Conservation (phyloP, 2,329 filamentous ascomycete species). For the Exophiala alcalophila region DNA sequence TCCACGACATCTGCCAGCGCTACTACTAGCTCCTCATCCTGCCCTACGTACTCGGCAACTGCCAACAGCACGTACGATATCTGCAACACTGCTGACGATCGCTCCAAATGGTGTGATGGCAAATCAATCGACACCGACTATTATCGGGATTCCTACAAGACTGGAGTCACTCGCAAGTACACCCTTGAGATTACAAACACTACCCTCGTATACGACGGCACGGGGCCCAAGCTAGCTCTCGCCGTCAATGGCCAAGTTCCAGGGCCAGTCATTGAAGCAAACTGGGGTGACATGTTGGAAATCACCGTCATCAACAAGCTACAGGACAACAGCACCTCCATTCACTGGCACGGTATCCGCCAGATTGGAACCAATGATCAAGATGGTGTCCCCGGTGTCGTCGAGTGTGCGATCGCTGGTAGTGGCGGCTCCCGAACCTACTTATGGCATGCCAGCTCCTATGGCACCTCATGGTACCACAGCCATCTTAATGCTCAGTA, state of each 20-base stretch:
- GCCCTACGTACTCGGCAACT: slow-evolving; percentile 13
- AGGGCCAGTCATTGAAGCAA: slow-evolving; percentile 63
- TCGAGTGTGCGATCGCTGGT: slow-evolving; percentile 50
- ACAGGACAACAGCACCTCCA: slow-evolving; percentile 56
- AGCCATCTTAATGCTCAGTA: slow-evolving; percentile 51
- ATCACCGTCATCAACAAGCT: slow-evolving; percentile 56
- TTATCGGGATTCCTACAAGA: slow-evolving; percentile 19
- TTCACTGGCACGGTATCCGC: slow-evolving; percentile 51
- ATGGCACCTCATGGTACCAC: slow-evolving; percentile 60
- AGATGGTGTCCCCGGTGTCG: slow-evolving; percentile 57
- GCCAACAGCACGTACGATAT: slow-evolving; percentile 18
- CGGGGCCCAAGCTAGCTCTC: slow-evolving; percentile 52
- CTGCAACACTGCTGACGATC: slow-evolving; percentile 23
- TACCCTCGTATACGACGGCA: slow-evolving; percentile 25
- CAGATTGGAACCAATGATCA: slow-evolving; percentile 53
- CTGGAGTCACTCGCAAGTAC: slow-evolving; percentile 23
- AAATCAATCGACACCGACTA: slow-evolving; percentile 21
- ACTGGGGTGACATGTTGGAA: slow-evolving; percentile 58
- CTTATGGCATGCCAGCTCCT: slow-evolving; percentile 53
- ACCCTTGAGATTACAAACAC: slow-evolving; percentile 26
- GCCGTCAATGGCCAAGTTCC: slow-evolving; percentile 67
- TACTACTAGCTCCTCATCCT: slow-evolving; percentile 1
- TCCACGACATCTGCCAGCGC: slow-evolving; percentile 5
- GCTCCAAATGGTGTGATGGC: slow-evolving; percentile 25
- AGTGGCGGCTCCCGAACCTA: slow-evolving; percentile 57